These are phyloP conservation scores for Cystofilobasidium capitatum DNA, from an alignment of 768 basidiomycete genomes.

Conservation along the genomic window DNA sequence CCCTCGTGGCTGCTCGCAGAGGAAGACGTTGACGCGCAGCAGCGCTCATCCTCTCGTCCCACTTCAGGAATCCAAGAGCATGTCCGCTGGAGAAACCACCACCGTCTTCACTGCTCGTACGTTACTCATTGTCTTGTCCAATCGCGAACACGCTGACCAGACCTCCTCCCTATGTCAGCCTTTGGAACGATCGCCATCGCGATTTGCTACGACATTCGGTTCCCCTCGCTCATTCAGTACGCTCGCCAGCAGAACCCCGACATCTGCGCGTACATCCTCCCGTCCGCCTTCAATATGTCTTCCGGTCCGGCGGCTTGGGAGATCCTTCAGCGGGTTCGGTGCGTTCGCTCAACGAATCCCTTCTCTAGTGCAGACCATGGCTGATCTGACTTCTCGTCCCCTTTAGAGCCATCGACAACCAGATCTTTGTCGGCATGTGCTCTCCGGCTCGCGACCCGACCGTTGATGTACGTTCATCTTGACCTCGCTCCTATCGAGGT, in stretches of 20 bases:
- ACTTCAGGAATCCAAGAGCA: constrained; percentile 20
- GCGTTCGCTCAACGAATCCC: neutral
- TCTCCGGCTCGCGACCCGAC: constrained; percentile 17
- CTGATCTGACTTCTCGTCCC: neutral
- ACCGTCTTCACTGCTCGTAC: constrained; percentile 22
- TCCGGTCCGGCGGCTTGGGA: constrained; percentile 28
- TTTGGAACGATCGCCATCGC: constrained; percentile 28
- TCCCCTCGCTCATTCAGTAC: constrained; percentile 15
- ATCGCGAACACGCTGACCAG: neutral
- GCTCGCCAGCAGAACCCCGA: constrained; percentile 10
- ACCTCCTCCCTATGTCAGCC: constrained; percentile 8
- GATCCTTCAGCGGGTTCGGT: constrained; percentile 21
- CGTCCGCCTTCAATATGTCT: constrained; percentile 26
- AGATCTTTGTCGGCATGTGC: constrained; percentile 29
- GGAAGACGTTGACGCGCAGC: neutral
- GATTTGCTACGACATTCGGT: constrained; percentile 30
- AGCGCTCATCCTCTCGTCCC: neutral
- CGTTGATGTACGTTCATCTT: constrained; percentile 11
- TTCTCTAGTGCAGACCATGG: neutral
- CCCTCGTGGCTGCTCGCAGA: too few relatives aligned
- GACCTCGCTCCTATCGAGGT: too few relatives aligned
- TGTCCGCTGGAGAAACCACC: constrained; percentile 14
- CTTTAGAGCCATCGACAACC: constrained; percentile 27
- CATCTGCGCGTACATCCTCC: constrained; percentile 25
- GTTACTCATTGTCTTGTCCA: neutral